Evolutionary conservation across 805 yeast species (phyloP), one percentile per base, ranked within the genome.

Genomic region (Wickerhamiella galacta): DNA sequence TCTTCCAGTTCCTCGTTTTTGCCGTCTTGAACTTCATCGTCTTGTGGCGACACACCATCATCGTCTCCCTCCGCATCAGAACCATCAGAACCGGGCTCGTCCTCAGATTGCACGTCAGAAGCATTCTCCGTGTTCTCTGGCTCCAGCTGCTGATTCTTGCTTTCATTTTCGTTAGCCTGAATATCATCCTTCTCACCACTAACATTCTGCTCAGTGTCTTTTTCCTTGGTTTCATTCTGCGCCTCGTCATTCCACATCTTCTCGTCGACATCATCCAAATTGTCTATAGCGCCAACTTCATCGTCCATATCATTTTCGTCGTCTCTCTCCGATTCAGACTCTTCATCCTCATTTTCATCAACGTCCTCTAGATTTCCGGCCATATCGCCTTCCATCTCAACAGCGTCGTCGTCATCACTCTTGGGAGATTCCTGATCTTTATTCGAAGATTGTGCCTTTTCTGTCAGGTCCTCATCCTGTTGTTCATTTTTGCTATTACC

Each of bases 231-330:
- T 18, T 69, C 65, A 41, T 70, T 70, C 11, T 75, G 82, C 36
- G 72, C 66, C 9, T 87, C 83, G 47, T 85, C 95, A 48, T 87
- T 90, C 94, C 96, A 87, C 94, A 82, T 82, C 57, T 82, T 87
- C 43, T 87, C 95, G 52, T 87, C 96, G 31, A 87, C 72, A 3
- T 94, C 93, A 61, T 85, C 96, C 41, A 77, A 62, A 36, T 82
- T 93, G 51, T 80, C 93, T 20, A 87, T 57, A 47, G 85, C 80
- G 42, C 87, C 95, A 26, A 83, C 66, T 49, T 83, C 87, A 42
- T 85, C 95, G 48, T 85, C 95, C 35, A 80, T 48, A 2, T 80
- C 92, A 29, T 78, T 75, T 4, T 75, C 71, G 1, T 54, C 64
- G 3, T 53, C 57, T 0, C 70, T 73, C 3, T 72, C 70, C 5